phyloP scores from a whole-genome alignment of 768 basidiomycete genomes.

The Polyporus arcularius region DNA sequence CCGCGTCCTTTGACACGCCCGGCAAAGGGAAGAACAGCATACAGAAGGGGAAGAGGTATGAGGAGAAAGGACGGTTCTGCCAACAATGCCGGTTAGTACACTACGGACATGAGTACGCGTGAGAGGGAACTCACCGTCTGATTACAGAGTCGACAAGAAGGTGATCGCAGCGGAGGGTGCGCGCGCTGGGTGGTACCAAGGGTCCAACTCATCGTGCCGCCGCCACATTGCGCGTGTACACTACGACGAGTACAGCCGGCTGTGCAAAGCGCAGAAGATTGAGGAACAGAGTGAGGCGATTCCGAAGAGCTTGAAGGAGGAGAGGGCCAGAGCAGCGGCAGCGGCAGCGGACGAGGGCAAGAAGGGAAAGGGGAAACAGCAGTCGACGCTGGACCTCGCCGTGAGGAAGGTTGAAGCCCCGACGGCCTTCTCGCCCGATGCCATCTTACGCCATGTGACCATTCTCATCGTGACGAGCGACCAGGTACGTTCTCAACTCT shows the following conservation, averaged over 20 bases:
- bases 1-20: neutral
- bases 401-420: neutral
- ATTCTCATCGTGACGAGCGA: constrained; percentile 1
- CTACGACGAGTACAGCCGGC: neutral
- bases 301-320: neutral
- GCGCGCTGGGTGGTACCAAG: neutral
- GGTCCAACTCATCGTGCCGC: neutral
- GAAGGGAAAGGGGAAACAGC: neutral
- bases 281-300: neutral
- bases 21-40: no score
- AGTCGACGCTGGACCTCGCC: constrained; percentile 1
- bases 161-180: neutral
- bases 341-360: neutral
- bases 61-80: constrained; percentile 1
- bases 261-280: neutral
- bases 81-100: no score
- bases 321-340: neutral
- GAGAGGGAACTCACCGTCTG: no score
- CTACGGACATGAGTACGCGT: no score
- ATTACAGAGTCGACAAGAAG: no score
- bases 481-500: neutral
- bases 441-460: neutral
- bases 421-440: constrained; percentile 1
- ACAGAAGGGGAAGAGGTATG: neutral
- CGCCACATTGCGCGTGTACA: neutral